Percentiles rank a stretch among this genome's conserved stretches.
phyloP scores from a whole-genome alignment of 2,329 filamentous ascomycete species.

The Aspergillus sp. region DNA sequence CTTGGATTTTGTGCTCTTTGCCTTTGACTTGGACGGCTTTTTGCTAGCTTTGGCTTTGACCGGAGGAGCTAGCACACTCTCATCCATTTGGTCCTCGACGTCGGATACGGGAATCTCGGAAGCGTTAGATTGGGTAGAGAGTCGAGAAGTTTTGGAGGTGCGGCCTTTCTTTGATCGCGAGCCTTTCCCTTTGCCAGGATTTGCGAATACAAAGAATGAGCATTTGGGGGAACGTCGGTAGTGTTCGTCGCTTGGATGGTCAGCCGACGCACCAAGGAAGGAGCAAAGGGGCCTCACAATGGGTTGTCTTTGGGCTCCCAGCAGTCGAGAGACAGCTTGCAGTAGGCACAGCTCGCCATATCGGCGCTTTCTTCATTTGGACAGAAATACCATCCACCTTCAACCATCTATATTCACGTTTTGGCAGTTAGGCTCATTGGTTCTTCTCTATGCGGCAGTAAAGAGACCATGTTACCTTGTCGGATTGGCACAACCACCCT shows the following conservation, averaged over 20 bases:
- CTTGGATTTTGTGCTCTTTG: slow-evolving; percentile 44
- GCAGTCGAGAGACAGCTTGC: slow-evolving; percentile 83
- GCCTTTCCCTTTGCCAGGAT: slow-evolving; percentile 60
- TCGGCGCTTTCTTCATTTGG: slow-evolving; percentile 83
- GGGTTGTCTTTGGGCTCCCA: slow-evolving; percentile 96
- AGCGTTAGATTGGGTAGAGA: slow-evolving; percentile 58
- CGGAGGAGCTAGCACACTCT: slow-evolving; percentile 58
- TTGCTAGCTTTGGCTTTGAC: slow-evolving; percentile 60
- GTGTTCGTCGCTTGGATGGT: slow-evolving; percentile 74
- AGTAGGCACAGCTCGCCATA: slow-evolving; percentile 89
- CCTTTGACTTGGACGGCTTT: slow-evolving; percentile 43
- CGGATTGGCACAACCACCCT: slow-evolving; percentile 86
- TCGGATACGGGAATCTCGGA: slow-evolving; percentile 51
- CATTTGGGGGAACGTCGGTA: slow-evolving; percentile 77
- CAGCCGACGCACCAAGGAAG: slow-evolving; percentile 23
- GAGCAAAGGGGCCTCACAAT: slow-evolving; percentile 60
- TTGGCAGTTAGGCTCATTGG: slow-evolving; percentile 21
- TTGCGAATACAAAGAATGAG: slow-evolving; percentile 75
- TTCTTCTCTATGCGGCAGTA: slow-evolving; percentile 5
- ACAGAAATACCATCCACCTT: slow-evolving; percentile 93
- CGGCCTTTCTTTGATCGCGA: slow-evolving; percentile 58
- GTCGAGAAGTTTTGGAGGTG: slow-evolving; percentile 71
- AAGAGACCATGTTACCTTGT: slow-evolving; percentile 65
- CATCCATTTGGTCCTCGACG: slow-evolving; percentile 58
- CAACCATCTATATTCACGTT: slow-evolving; percentile 67